Evolutionary conservation across 2,329 filamentous ascomycete genomes (phyloP), one percentile per base, ranked within the genome.

Genomic region (Diaporthe capsici): DNA sequence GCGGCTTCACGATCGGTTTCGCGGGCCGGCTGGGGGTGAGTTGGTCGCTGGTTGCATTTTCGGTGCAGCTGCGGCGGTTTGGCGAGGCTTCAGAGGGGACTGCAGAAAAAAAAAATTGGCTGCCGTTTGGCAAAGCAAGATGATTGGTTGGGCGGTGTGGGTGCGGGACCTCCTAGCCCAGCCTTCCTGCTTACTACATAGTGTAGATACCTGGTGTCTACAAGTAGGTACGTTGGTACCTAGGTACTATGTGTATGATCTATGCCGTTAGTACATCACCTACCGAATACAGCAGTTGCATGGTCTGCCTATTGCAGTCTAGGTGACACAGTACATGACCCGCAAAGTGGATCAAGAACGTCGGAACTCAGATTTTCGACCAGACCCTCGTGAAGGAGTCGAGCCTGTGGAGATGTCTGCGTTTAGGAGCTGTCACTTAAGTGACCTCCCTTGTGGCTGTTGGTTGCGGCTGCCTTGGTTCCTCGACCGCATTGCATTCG

Each of bases 81-180:
- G 31, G 25, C 25, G 31, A 70, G 65, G 49, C 49, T 55, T 20
- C 13, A 25, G 39, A 25, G 37, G 47, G 8, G 3, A 42, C 31
- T 55, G n/a, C 53, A 63, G 71, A 51, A 73, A 72, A 72, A 72
- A 72, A 73, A 73, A 51, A 34, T 63, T 55, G 57, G 71, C 71
- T 7, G 58, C 49, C 44, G 34, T 15, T 39, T 31, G 15, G 10
- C 15, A 51, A 22, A 42, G 12, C 25, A 34, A 51, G 22, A 28
- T 63, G 31, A 63, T 73, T 73, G 71, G 57, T 31, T 73, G 58
- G n/a, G 3, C 4, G 47, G 34, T 28, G 49, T 70, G 65, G 49
- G 34, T 20, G 37, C n/a, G 49, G 34, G 13, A 34, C 65, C 49
- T 31, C n/a, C 34, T 39, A 53, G 65, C 39, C 47, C 15, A 53